A percentile compares a stretch with the other conserved stretches of the same genome.
Conservation (phyloP, 2,329 filamentous ascomycete genomes). For the Fusarium penzigii region DNA sequence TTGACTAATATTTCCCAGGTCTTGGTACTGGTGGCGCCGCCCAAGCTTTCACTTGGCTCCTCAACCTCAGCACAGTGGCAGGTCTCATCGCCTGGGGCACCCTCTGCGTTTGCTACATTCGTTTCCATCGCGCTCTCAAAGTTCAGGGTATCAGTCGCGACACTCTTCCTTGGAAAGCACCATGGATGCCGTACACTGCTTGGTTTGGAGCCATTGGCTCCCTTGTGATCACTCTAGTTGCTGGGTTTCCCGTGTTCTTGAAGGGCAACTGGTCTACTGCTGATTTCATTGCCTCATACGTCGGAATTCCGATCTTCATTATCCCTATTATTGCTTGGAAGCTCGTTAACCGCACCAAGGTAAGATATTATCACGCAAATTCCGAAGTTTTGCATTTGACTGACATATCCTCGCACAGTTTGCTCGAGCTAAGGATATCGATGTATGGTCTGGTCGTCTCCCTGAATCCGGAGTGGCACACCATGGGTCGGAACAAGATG, state of each 20-base stretch:
- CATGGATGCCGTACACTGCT: slow-evolving; percentile 63
- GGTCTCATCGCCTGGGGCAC: slow-evolving; percentile 63
- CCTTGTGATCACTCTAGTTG: slow-evolving; percentile 66
- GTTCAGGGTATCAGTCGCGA: slow-evolving; percentile 57
- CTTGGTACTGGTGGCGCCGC: slow-evolving; percentile 49
- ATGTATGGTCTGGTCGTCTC: slow-evolving; percentile 40
- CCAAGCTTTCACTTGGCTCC: slow-evolving; percentile 70
- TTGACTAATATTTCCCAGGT: slow-evolving; percentile 3
- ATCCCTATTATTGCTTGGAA: slow-evolving; percentile 64
- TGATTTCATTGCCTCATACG: slow-evolving; percentile 65
- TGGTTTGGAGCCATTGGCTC: slow-evolving; percentile 61
- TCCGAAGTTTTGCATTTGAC: neutral
- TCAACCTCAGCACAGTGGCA: slow-evolving; percentile 66
- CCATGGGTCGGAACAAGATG: too few species aligned
- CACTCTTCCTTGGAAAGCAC: slow-evolving; percentile 53
- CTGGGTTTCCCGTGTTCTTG: slow-evolving; percentile 76
- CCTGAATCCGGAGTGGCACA: neutral
- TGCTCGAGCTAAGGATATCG: slow-evolving; percentile 50
- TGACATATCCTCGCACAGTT: slow-evolving; percentile 7
- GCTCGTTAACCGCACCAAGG: slow-evolving; percentile 31
- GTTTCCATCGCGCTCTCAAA: slow-evolving; percentile 49
- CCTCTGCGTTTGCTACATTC: slow-evolving; percentile 58
- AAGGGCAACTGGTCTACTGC: slow-evolving; percentile 61
- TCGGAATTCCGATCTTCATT: slow-evolving; percentile 63
- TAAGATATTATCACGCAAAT: neutral